A percentile compares a stretch with the other conserved stretches of the same genome.
Conservation (phyloP, 2,329 filamentous ascomycete genomes). For the Calonectria pseudoreteaudii region DNA sequence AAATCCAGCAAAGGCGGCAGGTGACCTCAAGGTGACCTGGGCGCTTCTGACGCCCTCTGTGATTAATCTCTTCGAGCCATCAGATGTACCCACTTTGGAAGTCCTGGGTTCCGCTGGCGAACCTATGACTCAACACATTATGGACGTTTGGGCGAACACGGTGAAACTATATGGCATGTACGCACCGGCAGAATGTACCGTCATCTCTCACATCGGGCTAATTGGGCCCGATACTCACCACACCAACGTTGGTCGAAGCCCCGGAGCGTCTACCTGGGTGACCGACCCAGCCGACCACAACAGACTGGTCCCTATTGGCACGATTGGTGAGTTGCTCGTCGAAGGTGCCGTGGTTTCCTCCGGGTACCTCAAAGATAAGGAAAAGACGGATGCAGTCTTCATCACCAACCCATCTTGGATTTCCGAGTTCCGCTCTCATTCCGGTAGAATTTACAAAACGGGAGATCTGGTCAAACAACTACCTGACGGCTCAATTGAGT, state of each 20-base stretch:
- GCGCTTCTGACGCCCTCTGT: background rate
- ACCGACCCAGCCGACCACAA: background rate
- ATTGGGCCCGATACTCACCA: background rate
- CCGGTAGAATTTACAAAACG: background rate
- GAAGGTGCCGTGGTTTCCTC: background rate
- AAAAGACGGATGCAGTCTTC: background rate
- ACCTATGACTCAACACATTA: background rate
- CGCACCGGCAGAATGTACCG: background rate
- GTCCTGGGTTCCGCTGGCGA: background rate
- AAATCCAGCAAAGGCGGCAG: background rate
- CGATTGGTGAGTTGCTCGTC: background rate
- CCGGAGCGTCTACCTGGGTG: background rate
- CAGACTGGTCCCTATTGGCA: background rate
- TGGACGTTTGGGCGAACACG: background rate
- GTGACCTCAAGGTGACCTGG: background rate
- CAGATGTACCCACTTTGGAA: background rate
- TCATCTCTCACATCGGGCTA: background rate
- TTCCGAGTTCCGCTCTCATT: background rate
- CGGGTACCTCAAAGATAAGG: background rate
- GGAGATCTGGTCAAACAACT: background rate
- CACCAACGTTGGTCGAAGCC: background rate
- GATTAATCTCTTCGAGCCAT: background rate
- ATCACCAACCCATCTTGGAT: background rate
- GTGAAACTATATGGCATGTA: background rate
- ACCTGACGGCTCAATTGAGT: background rate